Base-by-base conservation (phyloP, 257 asterid genomes). In the Fraxinus cuspidata region DNA sequence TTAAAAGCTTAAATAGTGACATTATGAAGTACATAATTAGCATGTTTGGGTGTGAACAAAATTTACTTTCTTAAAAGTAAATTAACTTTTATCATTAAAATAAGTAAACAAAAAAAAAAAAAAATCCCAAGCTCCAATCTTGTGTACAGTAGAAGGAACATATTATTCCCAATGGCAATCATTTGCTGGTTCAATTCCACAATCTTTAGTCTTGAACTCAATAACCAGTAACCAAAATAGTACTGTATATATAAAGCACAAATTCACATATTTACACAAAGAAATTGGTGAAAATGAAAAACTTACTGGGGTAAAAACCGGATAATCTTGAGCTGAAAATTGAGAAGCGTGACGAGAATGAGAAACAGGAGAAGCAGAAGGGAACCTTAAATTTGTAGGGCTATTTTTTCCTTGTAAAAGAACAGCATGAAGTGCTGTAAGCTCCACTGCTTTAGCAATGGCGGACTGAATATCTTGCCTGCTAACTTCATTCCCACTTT, bases 221-320 rank as follows among this genome's bases (percentile, higher is more conserved):
- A 10, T 21, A 60, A 19, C 2, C 60, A 44, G 13, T 4, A 64
- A 38, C 31, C 69, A 25, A 21, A 16, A 65, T n/a, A 53, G 29
- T 65, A 27, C 69, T 8, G 31, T 31, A 31, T 7, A 29, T 73
- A 3, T 40, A 16, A 64, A 51, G 19, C 13, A 12, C 63, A 21
- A 37, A 49, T 74, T 2, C 53, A 8, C 64, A 70, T 6, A 27
- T 2, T 0, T 28, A 5, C 19, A 23, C 19, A 37, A 67, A 47
- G 42, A 75, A 1, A 2, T 47, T 2, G 49, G 32, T 21, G 21
- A 9, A 40, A 60, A 29, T 31, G 10, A 9, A 25, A 7, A 23
- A 85, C 90, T 91, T 79, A 95, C 99, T 6, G 98, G 98, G 71
- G 97, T 93, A 28, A 95, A 95, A 86, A 93, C 94, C 18, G 98